Conservation (phyloP, 257 asterid genomes). For the Plantago major region DNA sequence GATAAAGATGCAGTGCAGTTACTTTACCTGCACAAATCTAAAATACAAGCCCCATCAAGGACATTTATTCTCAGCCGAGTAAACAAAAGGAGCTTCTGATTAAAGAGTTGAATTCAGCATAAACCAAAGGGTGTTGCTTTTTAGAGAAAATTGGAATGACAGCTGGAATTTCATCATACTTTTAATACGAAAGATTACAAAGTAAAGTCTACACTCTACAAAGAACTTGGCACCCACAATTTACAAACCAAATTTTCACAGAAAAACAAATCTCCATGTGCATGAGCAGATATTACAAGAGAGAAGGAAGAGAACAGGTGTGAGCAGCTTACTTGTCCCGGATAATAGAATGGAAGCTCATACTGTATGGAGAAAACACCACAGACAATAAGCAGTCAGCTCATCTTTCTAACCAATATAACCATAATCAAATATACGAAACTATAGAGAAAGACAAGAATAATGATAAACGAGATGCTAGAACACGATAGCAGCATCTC, state of each 20-base stretch:
- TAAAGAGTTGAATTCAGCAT: too few species aligned
- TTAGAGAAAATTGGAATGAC: too few species aligned
- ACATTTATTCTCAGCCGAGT: slow-evolving; percentile 10
- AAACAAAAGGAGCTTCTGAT: background rate
- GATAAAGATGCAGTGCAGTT: slow-evolving; percentile 85
- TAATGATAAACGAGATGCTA: too few species aligned
- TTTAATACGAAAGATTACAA: too few species aligned
- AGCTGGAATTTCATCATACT: too few species aligned
- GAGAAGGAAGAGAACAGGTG: slow-evolving; percentile 3
- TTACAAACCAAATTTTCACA: too few species aligned
- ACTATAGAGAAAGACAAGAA: background rate
- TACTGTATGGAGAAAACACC: slow-evolving; percentile 50
- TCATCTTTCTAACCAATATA: slow-evolving; percentile 11
- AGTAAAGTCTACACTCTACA: too few species aligned
- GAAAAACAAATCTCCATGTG: too few species aligned
- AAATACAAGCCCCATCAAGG: slow-evolving; percentile 15
- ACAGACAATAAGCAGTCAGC: slow-evolving; percentile 29
- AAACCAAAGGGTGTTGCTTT: too few species aligned
- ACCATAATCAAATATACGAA: slow-evolving; percentile 4
- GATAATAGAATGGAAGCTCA: slow-evolving; percentile 93
- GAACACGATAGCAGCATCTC: slow-evolving; percentile 13
- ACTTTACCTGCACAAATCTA: slow-evolving; percentile 94
- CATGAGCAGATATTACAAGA: background rate
- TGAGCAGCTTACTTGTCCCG: slow-evolving; percentile 76
- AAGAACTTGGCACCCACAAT: too few species aligned